Conservation (phyloP, 2,329 filamentous ascomycete species). For the Clarireedia monteithiana region DNA sequence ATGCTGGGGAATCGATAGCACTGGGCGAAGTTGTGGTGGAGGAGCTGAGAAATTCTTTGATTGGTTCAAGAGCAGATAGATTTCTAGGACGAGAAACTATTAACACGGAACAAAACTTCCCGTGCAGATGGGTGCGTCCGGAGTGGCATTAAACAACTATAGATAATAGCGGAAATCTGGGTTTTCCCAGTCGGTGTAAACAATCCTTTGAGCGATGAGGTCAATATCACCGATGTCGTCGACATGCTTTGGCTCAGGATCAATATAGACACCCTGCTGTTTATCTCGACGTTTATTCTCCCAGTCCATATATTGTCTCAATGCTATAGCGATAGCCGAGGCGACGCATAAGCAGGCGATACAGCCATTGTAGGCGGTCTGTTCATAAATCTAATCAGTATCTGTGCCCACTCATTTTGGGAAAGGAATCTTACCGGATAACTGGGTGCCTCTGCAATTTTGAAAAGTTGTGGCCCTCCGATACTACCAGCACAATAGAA, state of each 20-base stretch:
- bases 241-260: conserved; percentile 10
- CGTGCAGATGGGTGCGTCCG: no score
- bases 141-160: background rate
- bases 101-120: no score
- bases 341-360: conserved; percentile 6
- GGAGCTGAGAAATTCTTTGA: no score
- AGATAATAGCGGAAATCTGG: background rate
- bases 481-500: conserved; percentile 6
- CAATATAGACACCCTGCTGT: conserved; percentile 12
- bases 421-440: conserved; percentile 45
- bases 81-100: no score
- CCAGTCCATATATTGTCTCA: conserved; percentile 17
- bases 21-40: no score
- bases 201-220: background rate
- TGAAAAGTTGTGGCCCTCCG: conserved; percentile 3
- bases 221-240: background rate
- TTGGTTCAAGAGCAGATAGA: no score
- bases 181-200: background rate
- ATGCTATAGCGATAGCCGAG: background rate
- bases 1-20: no score
- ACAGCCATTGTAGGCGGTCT: conserved; percentile 14
- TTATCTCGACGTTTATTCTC: conserved; percentile 15
- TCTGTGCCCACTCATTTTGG: conserved; percentile 24
- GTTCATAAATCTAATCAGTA: conserved; percentile 44
- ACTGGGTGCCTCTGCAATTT: background rate